Evolutionary conservation across 768 basidiomycete genomes (phyloP), one percentile per base, ranked within the genome.

Genomic region (Kwoniella mangroviensis): DNA sequence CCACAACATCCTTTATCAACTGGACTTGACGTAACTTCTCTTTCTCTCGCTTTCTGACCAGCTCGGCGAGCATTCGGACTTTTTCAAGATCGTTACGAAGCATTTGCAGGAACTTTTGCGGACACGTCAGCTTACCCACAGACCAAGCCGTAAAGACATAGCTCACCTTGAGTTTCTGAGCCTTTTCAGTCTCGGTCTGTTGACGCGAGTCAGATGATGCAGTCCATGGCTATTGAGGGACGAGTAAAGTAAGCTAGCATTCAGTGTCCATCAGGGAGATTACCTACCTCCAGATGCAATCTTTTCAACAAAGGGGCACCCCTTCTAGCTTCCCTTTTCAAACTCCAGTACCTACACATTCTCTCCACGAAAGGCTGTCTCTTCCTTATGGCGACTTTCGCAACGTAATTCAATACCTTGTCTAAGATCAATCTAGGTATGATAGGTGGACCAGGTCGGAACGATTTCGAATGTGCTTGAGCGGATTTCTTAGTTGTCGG

Each of bases 291-390:
- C 28, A 98, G 85, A 84, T 99, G 94, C 67, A 99, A 81, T 63
- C 97, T 81, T 83, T 98, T 98, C 73, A 99, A 83, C 70, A 98
- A 83, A 12, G 97, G 96, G 10, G 97, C 97, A 4, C 97, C 97
- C 51, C 96, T 84, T 71, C 97, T 87, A 1, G 89, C 93, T 81
- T 98, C 96, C 4, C 97, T 86, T 84, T 99, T 98, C 82, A 99
- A 82, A 83, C 97, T 98, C 97, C 97, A 99, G 79, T 98, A 99
- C 78, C 89, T 88, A 77, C 92, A 95, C 41, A 94, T 86, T 76
- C 89, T 83, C 58, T 89, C 87, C 13, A 98, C 84, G 65, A 95
- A 92, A 55, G 92, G 90, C 3, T 84, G 75, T 79, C 91, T 93
- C 81, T 92, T 93, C 71, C 91, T 85, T 4, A 97, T 84, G 41